Percentiles rank a stretch among this genome's conserved stretches.
phyloP scores from a whole-genome alignment of 345 rosid genomes.

The Anacardium occidentale region DNA sequence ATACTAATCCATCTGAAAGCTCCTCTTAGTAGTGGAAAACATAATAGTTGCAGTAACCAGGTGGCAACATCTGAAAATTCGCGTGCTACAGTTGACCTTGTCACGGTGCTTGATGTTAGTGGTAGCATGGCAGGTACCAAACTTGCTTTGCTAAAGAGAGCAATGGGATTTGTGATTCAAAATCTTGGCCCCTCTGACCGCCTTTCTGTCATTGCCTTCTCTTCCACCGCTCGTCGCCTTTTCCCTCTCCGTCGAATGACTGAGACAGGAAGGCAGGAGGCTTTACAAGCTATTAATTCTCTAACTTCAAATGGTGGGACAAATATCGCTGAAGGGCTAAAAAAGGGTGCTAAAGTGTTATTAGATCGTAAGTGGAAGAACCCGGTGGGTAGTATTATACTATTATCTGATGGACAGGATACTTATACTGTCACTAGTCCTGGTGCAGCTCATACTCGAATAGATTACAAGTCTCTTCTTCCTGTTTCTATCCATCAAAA shows the following conservation, averaged over 20 bases:
- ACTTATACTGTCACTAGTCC: conserved; percentile 66
- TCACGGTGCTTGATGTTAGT: conserved; percentile 95
- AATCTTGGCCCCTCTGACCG: conserved; percentile 89
- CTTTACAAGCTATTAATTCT: conserved; percentile 80
- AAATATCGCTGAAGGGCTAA: conserved; percentile 88
- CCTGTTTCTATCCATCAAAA: conserved; percentile 41
- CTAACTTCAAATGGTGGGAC: conserved; percentile 89
- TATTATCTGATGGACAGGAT: conserved; percentile 96
- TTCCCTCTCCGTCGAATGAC: conserved; percentile 87
- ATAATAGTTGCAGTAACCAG: conserved; percentile 20
- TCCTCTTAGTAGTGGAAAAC: conserved; percentile 40
- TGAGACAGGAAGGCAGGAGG: conserved; percentile 73
- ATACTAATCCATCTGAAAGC: conserved; percentile 88
- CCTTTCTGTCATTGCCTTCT: conserved; percentile 90
- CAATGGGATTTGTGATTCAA: conserved; percentile 98
- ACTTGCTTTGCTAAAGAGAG: conserved; percentile 88
- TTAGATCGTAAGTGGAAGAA: conserved; percentile 78
- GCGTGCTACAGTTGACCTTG: conserved; percentile 87
- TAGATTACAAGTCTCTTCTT: conserved; percentile 61
- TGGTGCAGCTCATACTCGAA: conserved; percentile 27
- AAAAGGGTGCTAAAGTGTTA: conserved; percentile 78
- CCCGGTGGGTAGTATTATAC: conserved; percentile 76
- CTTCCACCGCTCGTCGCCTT: conserved; percentile 79
- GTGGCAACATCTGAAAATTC: conserved; percentile 33
- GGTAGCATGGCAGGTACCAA: conserved; percentile 99